Percentiles rank a stretch among this genome's conserved stretches.
Evolutionary conservation across 1,284 basidiomycete genomes (phyloP).

Genomic region (Ustilago esculenta): DNA sequence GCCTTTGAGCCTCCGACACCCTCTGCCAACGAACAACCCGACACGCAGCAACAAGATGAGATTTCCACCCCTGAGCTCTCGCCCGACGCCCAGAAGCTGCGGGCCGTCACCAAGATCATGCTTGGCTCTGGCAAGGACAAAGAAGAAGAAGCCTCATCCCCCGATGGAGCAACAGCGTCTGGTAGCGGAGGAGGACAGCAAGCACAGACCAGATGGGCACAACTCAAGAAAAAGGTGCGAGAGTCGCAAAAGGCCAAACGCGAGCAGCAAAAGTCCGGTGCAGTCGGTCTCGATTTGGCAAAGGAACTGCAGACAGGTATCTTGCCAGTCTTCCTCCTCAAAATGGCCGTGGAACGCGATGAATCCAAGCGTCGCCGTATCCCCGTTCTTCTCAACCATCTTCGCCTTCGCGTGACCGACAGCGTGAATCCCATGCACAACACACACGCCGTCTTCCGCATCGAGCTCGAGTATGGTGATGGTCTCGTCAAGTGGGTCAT

Average conservation of each 20-base stretch:
- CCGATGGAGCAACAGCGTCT: slow-evolving; percentile 10
- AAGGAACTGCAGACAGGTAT: slow-evolving; percentile 51
- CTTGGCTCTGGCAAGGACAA: slow-evolving; percentile 27
- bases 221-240: slow-evolving; percentile 51
- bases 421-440: slow-evolving; percentile 82
- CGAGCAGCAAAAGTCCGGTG: slow-evolving; percentile 44
- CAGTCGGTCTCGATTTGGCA: slow-evolving; percentile 34
- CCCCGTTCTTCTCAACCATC: slow-evolving; percentile 85
- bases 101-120: slow-evolving; percentile 55
- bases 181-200: slow-evolving; percentile 12
- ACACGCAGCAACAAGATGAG: slow-evolving; percentile 7
- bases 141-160: slow-evolving; percentile 5
- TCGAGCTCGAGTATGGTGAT: slow-evolving; percentile 96
- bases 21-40: slow-evolving; percentile 12
- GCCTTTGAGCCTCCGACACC: slow-evolving; percentile 41
- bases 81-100: slow-evolving; percentile 36
- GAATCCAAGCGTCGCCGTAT: slow-evolving; percentile 85
- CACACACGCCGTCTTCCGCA: slow-evolving; percentile 84
- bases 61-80: slow-evolving; percentile 39
- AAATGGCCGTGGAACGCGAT: slow-evolving; percentile 90
- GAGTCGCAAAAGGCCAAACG: slow-evolving; percentile 44
- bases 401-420: slow-evolving; percentile 84
- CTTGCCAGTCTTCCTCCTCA: slow-evolving; percentile 69
- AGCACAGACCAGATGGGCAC: slow-evolving; percentile 44
- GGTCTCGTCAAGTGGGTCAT: slow-evolving; percentile 91